Evolutionary conservation across 2,329 filamentous ascomycete genomes (phyloP).

Genomic region (Aphanocladium album): DNA sequence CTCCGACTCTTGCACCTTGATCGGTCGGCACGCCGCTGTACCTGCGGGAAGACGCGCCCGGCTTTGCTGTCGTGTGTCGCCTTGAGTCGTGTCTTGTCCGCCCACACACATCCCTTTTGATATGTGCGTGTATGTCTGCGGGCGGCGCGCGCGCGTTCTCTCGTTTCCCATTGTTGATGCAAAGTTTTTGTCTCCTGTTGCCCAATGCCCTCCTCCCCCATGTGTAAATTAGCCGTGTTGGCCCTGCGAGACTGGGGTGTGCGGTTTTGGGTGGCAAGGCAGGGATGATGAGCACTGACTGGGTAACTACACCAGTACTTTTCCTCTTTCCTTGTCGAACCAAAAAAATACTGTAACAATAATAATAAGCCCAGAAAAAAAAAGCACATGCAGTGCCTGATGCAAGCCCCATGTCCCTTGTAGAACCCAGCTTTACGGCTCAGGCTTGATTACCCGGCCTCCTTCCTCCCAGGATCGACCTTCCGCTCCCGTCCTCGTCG

Average conservation of each 20-base stretch:
- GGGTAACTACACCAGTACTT: too few species aligned
- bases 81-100: neutral
- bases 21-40: too few species aligned
- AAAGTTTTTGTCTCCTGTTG: neutral
- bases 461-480: slow-evolving; percentile 3
- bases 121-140: too few species aligned
- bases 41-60: too few species aligned
- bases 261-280: neutral
- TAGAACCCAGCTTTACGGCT: slow-evolving; percentile 1
- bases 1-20: too few species aligned
- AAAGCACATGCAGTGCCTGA: slow-evolving; percentile 2
- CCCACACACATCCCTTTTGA: neutral
- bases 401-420: neutral
- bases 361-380: neutral
- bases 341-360: neutral
- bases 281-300: neutral
- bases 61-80: neutral
- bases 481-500: neutral
- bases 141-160: neutral
- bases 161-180: slow-evolving; percentile 3
- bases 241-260: too few species aligned
- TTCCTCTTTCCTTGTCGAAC: neutral
- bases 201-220: neutral
- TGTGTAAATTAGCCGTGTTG: too few species aligned
- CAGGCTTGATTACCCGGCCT: neutral